Conservation (phyloP, 2,329 filamentous ascomycete species). For the Hymenotorrendiella dingleyae region DNA sequence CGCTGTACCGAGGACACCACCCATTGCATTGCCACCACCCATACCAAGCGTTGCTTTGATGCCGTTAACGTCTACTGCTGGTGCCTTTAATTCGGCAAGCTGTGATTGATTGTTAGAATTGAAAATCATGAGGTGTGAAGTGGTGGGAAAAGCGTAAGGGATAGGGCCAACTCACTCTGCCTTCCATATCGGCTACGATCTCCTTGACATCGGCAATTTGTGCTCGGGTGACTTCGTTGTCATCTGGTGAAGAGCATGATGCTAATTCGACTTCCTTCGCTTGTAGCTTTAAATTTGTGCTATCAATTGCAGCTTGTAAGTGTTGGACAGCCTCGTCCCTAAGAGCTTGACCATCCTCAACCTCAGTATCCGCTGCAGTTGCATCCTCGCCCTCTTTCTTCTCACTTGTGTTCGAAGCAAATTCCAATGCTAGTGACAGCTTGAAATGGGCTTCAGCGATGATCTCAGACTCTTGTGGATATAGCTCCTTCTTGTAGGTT, state of each 20-base stretch:
- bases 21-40: constrained; percentile 38
- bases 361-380: constrained; percentile 35
- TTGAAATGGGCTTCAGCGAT: constrained; percentile 96
- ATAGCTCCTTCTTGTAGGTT: constrained; percentile 71
- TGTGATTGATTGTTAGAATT: constrained; percentile 29
- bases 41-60: constrained; percentile 46
- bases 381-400: constrained; percentile 37
- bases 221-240: constrained; percentile 56
- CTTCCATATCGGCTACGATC: constrained; percentile 72
- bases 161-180: constrained; percentile 49
- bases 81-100: constrained; percentile 63
- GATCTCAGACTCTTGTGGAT: constrained; percentile 73
- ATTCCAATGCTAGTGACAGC: constrained; percentile 89
- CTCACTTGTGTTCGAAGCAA: constrained; percentile 69
- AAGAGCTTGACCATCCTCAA: constrained; percentile 59
- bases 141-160: not conserved
- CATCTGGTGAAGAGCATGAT: constrained; percentile 57
- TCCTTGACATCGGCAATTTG: constrained; percentile 70
- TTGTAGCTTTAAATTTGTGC: constrained; percentile 64
- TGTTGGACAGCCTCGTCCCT: constrained; percentile 66
- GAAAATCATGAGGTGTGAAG: not conserved
- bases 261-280: constrained; percentile 63
- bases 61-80: constrained; percentile 44
- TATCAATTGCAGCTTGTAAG: constrained; percentile 68
- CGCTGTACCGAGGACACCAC: constrained; percentile 58